A percentile compares a stretch with the other conserved stretches of the same genome.
Conservation (phyloP, 1,139 yeast genomes). For the Pneumocystis wakefieldiae region DNA sequence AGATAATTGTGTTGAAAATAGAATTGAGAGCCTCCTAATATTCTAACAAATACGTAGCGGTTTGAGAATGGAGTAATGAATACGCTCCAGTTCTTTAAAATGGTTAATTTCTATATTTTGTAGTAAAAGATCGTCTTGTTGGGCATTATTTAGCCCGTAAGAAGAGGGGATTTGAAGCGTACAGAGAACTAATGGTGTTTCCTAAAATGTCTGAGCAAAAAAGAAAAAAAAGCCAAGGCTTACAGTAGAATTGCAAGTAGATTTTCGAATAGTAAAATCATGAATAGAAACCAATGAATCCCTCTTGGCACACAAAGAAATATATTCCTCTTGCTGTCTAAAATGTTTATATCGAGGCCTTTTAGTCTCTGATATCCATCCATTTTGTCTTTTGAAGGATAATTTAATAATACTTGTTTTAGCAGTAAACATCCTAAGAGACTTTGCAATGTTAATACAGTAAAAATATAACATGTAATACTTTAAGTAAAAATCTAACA, state of each 20-base stretch:
- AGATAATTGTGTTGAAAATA: neutral
- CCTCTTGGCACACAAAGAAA: neutral
- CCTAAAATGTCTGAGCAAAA: neutral
- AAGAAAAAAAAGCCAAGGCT: neutral
- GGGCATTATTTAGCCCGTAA: neutral
- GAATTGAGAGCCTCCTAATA: neutral
- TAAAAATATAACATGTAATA: neutral
- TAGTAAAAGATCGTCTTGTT: neutral
- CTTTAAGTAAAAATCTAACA: neutral
- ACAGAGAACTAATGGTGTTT: neutral
- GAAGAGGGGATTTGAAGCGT: neutral
- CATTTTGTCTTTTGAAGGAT: neutral
- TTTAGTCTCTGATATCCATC: neutral
- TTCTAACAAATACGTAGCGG: neutral
- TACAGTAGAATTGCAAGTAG: neutral
- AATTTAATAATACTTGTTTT: neutral
- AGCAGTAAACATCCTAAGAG: neutral
- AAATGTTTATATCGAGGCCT: constrained; percentile 1
- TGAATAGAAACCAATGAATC: neutral
- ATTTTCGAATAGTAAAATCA: neutral
- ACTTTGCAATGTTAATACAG: neutral
- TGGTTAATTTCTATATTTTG: neutral
- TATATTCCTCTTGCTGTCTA: neutral
- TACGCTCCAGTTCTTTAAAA: neutral
- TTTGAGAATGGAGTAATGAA: neutral